A percentile compares a stretch with the other conserved stretches of the same genome.
Evolutionary conservation across 2,329 filamentous ascomycete species (phyloP).

Genomic region (Rhynchosporium graminicola): DNA sequence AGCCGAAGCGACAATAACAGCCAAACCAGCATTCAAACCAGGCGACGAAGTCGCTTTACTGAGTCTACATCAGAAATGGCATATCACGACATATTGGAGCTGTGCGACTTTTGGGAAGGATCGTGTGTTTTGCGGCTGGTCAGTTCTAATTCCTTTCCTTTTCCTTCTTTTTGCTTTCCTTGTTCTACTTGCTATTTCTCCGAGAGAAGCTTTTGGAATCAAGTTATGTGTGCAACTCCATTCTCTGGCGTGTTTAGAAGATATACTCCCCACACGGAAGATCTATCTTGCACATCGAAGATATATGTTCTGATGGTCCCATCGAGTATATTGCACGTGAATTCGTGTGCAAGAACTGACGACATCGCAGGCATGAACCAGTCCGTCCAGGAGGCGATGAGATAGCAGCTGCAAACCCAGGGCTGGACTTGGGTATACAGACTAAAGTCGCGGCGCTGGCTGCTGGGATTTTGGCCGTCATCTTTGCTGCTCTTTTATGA

Average conservation of each 20-base stretch:
- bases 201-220: no score
- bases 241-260: no score
- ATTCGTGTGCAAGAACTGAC: neutral
- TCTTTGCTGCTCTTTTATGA: conserved; percentile 18
- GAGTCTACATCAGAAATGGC: conserved; percentile 34
- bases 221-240: no score
- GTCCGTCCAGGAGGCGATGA: conserved; percentile 36
- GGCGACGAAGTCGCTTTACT: conserved; percentile 9
- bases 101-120: conserved; percentile 31
- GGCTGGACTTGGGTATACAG: conserved; percentile 1
- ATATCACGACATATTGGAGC: conserved; percentile 38
- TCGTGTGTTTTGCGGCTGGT: conserved; percentile 34
- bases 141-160: conserved; percentile 10
- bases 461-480: conserved; percentile 20
- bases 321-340: neutral
- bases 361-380: conserved; percentile 32
- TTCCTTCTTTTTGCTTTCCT: neutral
- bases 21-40: conserved; percentile 18
- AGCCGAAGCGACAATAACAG: conserved; percentile 23
- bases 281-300: no score
- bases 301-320: neutral
- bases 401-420: conserved; percentile 29
- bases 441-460: conserved; percentile 11
- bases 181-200: neutral
- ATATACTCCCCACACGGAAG: no score